phyloP scores from a whole-genome alignment of 768 basidiomycete species.

The Hysterangium stoloniferum region DNA sequence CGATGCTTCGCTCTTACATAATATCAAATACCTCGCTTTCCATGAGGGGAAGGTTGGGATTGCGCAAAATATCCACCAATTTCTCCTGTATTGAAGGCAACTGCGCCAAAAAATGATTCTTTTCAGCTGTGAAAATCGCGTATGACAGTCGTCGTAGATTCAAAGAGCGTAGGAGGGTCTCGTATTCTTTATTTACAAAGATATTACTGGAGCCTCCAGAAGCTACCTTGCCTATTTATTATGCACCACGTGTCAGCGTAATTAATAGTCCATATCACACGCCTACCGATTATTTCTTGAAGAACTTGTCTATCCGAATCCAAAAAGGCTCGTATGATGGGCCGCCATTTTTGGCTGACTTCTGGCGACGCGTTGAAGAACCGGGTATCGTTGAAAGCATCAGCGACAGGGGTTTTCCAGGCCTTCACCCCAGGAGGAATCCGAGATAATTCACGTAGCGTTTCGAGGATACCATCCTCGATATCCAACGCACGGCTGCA shows the following conservation, averaged over 20 bases:
- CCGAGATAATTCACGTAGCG: constrained; percentile 71
- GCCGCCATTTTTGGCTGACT: constrained; percentile 59
- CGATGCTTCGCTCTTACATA: not conserved
- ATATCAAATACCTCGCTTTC: constrained; percentile 66
- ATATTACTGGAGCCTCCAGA: constrained; percentile 90
- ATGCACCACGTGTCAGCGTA: not conserved
- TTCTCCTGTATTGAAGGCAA: constrained; percentile 95
- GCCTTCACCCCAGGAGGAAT: constrained; percentile 72
- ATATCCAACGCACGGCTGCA: constrained; percentile 66
- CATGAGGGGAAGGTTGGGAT: constrained; percentile 71
- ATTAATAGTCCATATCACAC: not conserved
- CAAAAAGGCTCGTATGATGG: constrained; percentile 71
- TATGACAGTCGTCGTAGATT: constrained; percentile 85
- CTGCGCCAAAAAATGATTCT: constrained; percentile 84
- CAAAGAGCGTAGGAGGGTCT: constrained; percentile 79
- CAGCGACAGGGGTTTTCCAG: constrained; percentile 75
- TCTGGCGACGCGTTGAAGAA: constrained; percentile 71
- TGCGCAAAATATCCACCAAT: constrained; percentile 85
- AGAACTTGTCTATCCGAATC: constrained; percentile 84
- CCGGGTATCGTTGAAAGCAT: constrained; percentile 77
- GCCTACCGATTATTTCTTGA: constrained; percentile 72
- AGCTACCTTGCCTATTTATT: constrained; percentile 39
- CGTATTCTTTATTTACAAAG: constrained; percentile 91
- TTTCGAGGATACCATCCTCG: constrained; percentile 54
- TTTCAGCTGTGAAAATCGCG: constrained; percentile 78